Evolutionary conservation across 495 filamentous ascomycete genomes (phyloP).

Genomic region (Trichocladium uniseriatum): DNA sequence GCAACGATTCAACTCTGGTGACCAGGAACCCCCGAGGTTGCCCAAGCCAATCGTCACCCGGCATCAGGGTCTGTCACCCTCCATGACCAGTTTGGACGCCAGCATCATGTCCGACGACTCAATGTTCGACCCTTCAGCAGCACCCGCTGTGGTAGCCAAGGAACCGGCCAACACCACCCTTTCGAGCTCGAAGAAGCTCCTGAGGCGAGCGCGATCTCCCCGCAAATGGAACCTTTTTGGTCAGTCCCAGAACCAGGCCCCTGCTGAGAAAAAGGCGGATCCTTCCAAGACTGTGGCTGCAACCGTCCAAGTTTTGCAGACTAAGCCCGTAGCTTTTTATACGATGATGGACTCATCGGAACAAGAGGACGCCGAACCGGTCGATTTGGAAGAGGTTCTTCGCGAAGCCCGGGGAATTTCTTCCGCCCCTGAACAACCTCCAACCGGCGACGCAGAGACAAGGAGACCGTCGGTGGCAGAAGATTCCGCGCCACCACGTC

Average conservation of each 20-base stretch:
- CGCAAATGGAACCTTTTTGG: slow-evolving; percentile 81
- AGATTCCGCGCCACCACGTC: not conserved
- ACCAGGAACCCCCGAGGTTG: slow-evolving; percentile 30
- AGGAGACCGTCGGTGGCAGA: slow-evolving; percentile 6
- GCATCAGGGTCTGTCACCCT: slow-evolving; percentile 30
- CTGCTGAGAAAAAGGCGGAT: slow-evolving; percentile 28
- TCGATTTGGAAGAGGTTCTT: slow-evolving; percentile 58
- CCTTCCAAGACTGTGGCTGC: slow-evolving; percentile 34
- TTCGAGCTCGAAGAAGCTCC: slow-evolving; percentile 38
- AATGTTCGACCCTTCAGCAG: slow-evolving; percentile 21
- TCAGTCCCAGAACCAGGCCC: slow-evolving; percentile 50
- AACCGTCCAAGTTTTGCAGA: slow-evolving; percentile 32
- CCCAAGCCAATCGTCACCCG: slow-evolving; percentile 37
- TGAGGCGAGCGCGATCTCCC: slow-evolving; percentile 51
- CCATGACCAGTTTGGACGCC: slow-evolving; percentile 41
- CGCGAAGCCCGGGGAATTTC: slow-evolving; percentile 43
- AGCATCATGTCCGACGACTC: slow-evolving; percentile 47
- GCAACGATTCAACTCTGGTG: slow-evolving; percentile 36
- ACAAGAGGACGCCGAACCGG: slow-evolving; percentile 48
- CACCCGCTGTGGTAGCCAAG: slow-evolving; percentile 11
- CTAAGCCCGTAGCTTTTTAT: slow-evolving; percentile 61
- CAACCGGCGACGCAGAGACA: not conserved
- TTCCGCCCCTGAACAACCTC: not conserved
- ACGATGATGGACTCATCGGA: slow-evolving; percentile 70
- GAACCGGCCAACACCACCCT: slow-evolving; percentile 4